Conservation (phyloP, 73 alveolate genomes). For the Blepharisma japonicum region DNA sequence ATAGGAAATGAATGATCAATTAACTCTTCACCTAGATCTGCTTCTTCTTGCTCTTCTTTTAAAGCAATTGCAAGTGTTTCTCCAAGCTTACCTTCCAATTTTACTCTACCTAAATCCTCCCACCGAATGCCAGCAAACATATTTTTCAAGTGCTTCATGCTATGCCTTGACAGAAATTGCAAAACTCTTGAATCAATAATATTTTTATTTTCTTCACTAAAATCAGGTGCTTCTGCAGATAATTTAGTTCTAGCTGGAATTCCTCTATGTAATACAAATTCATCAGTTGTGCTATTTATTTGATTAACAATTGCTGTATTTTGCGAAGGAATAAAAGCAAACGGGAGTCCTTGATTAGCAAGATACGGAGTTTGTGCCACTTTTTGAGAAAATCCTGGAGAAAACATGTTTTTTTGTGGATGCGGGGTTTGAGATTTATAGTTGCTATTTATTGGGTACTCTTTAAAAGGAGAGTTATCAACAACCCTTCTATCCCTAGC, state of each 20-base stretch:
- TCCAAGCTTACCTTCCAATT: too few species aligned
- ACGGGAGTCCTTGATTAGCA: not conserved
- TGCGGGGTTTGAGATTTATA: not conserved
- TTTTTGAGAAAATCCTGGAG: not conserved
- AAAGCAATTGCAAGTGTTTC: too few species aligned
- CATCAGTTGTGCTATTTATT: slow-evolving; percentile 19
- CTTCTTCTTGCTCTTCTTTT: too few species aligned
- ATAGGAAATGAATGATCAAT: too few species aligned
- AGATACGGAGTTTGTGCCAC: not conserved
- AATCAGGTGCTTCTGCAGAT: too few species aligned
- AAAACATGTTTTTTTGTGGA: not conserved
- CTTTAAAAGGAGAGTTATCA: slow-evolving; percentile 24
- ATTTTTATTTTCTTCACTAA: too few species aligned
- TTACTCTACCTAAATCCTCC: slow-evolving; percentile 12
- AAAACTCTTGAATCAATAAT: not conserved
- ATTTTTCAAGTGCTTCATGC: not conserved
- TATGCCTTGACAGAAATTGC: slow-evolving; percentile 17
- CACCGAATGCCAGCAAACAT: not conserved
- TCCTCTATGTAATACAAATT: slow-evolving; percentile 20
- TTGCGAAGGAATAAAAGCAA: not conserved
- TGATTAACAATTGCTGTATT: not conserved
- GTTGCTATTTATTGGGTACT: not conserved
- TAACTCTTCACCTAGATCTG: too few species aligned
- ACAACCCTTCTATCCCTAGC: slow-evolving; percentile 39
- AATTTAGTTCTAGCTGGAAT: not conserved